Evolutionary conservation across 1,284 basidiomycete species (phyloP).

Genomic region (Pascua sp.): DNA sequence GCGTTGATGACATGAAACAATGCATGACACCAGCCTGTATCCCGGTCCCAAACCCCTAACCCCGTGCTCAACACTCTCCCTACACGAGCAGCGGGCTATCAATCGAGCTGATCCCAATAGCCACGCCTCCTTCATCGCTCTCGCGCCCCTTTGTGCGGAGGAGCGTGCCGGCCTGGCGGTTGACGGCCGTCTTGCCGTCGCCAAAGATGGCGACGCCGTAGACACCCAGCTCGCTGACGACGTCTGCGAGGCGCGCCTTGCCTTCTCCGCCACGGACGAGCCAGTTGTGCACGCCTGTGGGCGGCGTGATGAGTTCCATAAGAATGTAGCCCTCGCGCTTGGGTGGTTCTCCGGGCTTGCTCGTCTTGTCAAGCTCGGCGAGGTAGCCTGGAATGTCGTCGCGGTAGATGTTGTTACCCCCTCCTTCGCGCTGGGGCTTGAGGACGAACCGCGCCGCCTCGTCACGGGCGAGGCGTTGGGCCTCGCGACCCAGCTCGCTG

Average conservation of each 20-base stretch:
- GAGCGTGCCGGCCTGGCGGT: slow-evolving; percentile 75
- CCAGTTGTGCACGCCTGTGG: slow-evolving; percentile 63
- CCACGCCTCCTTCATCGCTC: slow-evolving; percentile 91
- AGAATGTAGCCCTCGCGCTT: slow-evolving; percentile 73
- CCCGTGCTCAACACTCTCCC: no score
- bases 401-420: slow-evolving; percentile 94
- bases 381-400: slow-evolving; percentile 75
- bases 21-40: no score
- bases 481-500: slow-evolving; percentile 50
- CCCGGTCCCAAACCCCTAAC: no score
- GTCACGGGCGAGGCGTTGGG: slow-evolving; percentile 57
- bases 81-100: slow-evolving; percentile 40
- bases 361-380: slow-evolving; percentile 55
- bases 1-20: no score
- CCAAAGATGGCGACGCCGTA: slow-evolving; percentile 86
- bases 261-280: slow-evolving; percentile 59
- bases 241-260: slow-evolving; percentile 58
- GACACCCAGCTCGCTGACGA: slow-evolving; percentile 86
- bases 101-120: slow-evolving; percentile 59
- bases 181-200: slow-evolving; percentile 47
- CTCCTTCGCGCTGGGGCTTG: slow-evolving; percentile 95
- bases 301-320: slow-evolving; percentile 85
- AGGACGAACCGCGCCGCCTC: slow-evolving; percentile 67
- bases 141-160: slow-evolving; percentile 89
- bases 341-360: slow-evolving; percentile 37